These are phyloP conservation scores for Anaeromyces robustus DNA, from an alignment of 192 early-diverging fungal species.

Conservation along the genomic window DNA sequence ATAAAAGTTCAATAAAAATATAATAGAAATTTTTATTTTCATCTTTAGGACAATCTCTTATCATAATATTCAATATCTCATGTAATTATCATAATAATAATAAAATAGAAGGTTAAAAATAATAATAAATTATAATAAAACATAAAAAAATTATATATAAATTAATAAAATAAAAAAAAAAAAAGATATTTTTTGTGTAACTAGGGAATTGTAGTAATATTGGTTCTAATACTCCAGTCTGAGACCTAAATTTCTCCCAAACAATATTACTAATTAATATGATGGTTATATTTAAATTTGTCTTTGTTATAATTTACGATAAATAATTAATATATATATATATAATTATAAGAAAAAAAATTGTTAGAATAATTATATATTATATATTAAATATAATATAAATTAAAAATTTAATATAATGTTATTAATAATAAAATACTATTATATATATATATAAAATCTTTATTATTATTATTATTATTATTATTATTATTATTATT, in stretches of 20 bases:
- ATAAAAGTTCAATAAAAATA: slow-evolving; percentile 62
- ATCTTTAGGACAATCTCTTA: slow-evolving; percentile 8
- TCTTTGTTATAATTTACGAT: slow-evolving; percentile 27
- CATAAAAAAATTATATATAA: not conserved
- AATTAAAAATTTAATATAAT: too few species aligned
- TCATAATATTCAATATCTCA: not conserved
- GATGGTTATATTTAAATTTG: not conserved
- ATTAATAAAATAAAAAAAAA: not conserved
- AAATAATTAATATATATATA: slow-evolving; percentile 58
- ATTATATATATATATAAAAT: too few species aligned
- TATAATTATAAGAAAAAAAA: slow-evolving; percentile 28
- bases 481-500: too few species aligned
- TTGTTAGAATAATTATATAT: too few species aligned
- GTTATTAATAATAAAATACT: too few species aligned
- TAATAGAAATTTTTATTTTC: slow-evolving; percentile 49
- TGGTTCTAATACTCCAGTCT: slow-evolving; percentile 44
- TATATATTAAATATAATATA: too few species aligned
- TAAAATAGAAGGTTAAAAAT: not conserved
- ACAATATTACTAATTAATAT: not conserved
- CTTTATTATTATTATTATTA: too few species aligned
- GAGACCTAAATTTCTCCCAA: slow-evolving; percentile 53
- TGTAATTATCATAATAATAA: slow-evolving; percentile 54
- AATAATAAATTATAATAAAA: too few species aligned
- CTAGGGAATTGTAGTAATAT: slow-evolving; percentile 50
- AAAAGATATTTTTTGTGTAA: slow-evolving; percentile 38